Evolutionary conservation across 2,329 filamentous ascomycete species (phyloP), one percentile per base, ranked within the genome.

Genomic region (Penicillium brevicompactum): DNA sequence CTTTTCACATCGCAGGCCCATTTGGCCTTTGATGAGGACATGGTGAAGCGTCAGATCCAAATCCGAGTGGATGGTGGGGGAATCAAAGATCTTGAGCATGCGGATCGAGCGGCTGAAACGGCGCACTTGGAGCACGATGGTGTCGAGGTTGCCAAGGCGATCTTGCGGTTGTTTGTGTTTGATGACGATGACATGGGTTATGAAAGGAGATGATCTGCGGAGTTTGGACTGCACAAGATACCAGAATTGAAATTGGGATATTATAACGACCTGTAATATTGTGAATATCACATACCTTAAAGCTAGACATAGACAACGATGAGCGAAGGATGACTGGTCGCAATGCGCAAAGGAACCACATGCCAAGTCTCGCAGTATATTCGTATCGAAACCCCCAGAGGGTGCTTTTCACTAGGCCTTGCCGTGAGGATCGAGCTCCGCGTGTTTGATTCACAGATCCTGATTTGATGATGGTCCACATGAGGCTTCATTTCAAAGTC

Each of bases 1-100:
- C 53, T 80, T n/a, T 80, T 80, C 52, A 78, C 78, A 1, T 75
- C 69, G 3, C 78, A 80, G 55, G 78, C 77, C 1, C 78, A 80
- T 59, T 64, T 80, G 62, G 77, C 76, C 18, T 78, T 80, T 51
- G 74, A 79, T 56, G 76, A 78, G 68, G 64, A 70, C 18, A 78
- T 79, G 70, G 77, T 80, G 5, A 74, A 71, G 58, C 64, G 70
- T 32, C 77, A 79, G 63, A 69, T 80, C n/a, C 70, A 79, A 56
- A 65, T 76, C 62, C 63, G 77, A 31, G 71, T 76, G 4, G 67
- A 84, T 41, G 75, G 67, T 14, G 76, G 75, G 1, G 70, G 66
- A 18, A 74, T 79, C 40, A 67, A 70, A 32, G 66, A 74, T 51
- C 64, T 70, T 14, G 65, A 72, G 31, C 71, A 75, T 57, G 76